These are phyloP conservation scores for Orbilia brochopaga DNA, from an alignment of 2,329 filamentous ascomycete species.

Conservation along the genomic window DNA sequence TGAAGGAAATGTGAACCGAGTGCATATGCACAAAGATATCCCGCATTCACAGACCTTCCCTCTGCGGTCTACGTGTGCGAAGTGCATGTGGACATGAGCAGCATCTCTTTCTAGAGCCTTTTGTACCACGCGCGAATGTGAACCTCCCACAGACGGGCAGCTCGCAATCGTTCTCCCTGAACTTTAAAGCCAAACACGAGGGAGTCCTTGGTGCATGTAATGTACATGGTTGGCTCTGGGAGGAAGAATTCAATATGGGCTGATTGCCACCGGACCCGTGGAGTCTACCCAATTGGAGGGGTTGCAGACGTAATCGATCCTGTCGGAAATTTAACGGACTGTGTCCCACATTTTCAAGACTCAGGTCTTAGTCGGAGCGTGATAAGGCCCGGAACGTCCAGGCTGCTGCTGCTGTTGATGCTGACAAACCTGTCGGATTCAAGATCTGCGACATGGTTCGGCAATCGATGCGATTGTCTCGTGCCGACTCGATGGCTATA, in stretches of 20 bases:
- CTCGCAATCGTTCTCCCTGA: conserved; percentile 22
- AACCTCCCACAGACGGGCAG: not conserved
- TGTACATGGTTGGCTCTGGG: conserved; percentile 32
- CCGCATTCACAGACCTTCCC: conserved; percentile 12
- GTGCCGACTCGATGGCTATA: conserved; percentile 25
- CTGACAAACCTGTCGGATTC: conserved; percentile 7
- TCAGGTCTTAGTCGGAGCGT: conserved; percentile 4
- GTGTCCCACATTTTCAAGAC: conserved; percentile 27
- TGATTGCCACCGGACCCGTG: conserved; percentile 32
- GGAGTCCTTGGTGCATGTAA: not conserved
- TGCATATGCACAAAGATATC: conserved; percentile 26
- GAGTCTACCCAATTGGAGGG: conserved; percentile 34
- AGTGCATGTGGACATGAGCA: too few relatives aligned
- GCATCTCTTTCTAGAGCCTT: too few relatives aligned
- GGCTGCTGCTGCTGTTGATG: conserved; percentile 8
- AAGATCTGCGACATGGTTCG: conserved; percentile 45
- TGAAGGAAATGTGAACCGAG: conserved; percentile 23
- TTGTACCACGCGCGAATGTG: conserved; percentile 15
- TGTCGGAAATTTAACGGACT: conserved; percentile 43
- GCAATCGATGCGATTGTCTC: conserved; percentile 39
- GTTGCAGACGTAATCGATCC: conserved; percentile 23
- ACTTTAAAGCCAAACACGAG: conserved; percentile 16
- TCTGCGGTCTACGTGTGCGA: not conserved
- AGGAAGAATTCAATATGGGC: conserved; percentile 29
- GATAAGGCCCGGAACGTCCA: conserved; percentile 24